Base-by-base conservation (phyloP, 2,329 filamentous ascomycete species). In the Phaeosphaeriaceae sp. region DNA sequence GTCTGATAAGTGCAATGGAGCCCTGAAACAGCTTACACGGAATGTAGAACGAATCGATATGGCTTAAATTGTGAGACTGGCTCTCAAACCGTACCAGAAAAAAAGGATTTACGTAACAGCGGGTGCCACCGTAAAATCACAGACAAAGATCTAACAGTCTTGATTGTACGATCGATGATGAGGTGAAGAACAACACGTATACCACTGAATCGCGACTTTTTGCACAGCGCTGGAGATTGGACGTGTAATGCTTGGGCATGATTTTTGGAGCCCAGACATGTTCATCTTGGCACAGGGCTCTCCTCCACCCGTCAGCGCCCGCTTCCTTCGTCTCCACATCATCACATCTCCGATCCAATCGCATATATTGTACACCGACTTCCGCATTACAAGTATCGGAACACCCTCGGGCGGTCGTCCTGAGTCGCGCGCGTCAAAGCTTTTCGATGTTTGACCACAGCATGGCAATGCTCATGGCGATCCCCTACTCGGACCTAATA, bases 231-330 rank as follows among this genome's bases (percentile, higher is more conserved):
- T n/a, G n/a, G n/a, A 27, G 44, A 2, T 5, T 20, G 11, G 21
- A 56, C 40, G 53, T 53, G 48, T 44, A 42, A 15, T 45, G 13
- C 36, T 33, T 22, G 46, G 41, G 27, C 44, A 17, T 51, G 52
- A 44, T 42, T 21, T 25, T 25, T 20, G 44, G 21, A 25, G 31
- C 31, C 13, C 6, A 36, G 31, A 36, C 6, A 15, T 46, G 57
- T 63, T 63, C 54, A 15, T 46, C 60, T 63, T 63, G 57, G 60
- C 57, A 60, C 27, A 54, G 57, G n/a, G 20, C 24, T 31, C 33
- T 40, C 25, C 47, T 48, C 10, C 10, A 19, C 27, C 25, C 47
- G 42, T 36, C 20, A 15, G 25, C 21, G 47, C 46, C 27, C 53
- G 33, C 47, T 20, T 33, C 45, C 46, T 48, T 53, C 27, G 40